phyloP scores from a whole-genome alignment of 257 asterid species.

The Jacaranda copaia region DNA sequence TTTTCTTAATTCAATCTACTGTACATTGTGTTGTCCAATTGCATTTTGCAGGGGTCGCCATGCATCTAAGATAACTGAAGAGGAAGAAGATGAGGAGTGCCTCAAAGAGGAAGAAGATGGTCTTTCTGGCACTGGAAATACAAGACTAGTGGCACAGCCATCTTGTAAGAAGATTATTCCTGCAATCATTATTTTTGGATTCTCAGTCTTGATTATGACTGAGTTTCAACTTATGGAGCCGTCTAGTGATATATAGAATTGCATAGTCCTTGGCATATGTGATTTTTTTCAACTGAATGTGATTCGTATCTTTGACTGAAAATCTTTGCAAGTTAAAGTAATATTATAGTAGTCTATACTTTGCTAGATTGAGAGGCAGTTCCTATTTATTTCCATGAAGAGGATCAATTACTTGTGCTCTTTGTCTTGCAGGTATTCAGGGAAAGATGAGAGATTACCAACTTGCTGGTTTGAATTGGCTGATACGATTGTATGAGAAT shows the following conservation, averaged over 20 bases:
- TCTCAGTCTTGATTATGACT: slow-evolving; percentile 12
- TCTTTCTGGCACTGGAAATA: slow-evolving; percentile 77
- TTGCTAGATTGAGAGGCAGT: not conserved
- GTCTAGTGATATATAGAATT: not conserved
- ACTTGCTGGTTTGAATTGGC: slow-evolving; percentile 98
- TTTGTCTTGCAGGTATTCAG: slow-evolving; percentile 76
- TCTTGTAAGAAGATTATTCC: slow-evolving; percentile 70
- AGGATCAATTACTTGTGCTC: not conserved
- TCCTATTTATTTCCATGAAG: not conserved
- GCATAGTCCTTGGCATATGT: not conserved
- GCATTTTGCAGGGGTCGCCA: slow-evolving; percentile 88
- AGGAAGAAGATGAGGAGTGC: slow-evolving; percentile 97
- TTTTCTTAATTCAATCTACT: slow-evolving; percentile 16
- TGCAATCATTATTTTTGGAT: not conserved
- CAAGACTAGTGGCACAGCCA: slow-evolving; percentile 92
- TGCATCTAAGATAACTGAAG: slow-evolving; percentile 95
- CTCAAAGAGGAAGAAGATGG: slow-evolving; percentile 94
- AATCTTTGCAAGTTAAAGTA: slow-evolving; percentile 1
- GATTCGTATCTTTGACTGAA: not conserved
- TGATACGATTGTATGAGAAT: slow-evolving; percentile 94
- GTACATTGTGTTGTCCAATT: slow-evolving; percentile 14
- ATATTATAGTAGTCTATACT: not conserved
- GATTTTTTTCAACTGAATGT: not conserved
- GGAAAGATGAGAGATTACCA: slow-evolving; percentile 99
- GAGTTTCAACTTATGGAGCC: slow-evolving; percentile 13